Base-by-base conservation (phyloP, 352 stramenopile genomes). In the Blastocystis sp. region DNA sequence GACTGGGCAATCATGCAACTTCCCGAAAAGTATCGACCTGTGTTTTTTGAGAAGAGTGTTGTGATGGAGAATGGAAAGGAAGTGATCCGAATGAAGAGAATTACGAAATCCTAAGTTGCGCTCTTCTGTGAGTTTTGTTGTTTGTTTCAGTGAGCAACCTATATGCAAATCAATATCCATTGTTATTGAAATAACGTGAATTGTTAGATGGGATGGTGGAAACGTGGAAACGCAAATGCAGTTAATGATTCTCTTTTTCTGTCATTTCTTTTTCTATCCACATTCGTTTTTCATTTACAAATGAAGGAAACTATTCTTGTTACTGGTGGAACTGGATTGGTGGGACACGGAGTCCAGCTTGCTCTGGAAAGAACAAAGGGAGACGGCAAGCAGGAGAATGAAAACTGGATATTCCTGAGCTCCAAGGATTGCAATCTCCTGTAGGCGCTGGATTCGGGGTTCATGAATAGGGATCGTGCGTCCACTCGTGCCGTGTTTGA, bases 391-490 rank as follows among this genome's bases (percentile, higher is more conserved):
- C 75, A 84, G 84, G 84, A 88, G 16, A 86, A 89, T 18, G 92
- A 96, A 84, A 90, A 90, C 53, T 98, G 93, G 93, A 89, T 96
- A 65, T 98, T 97, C 86, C 90, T 96, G n/a, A 90, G 89, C 63
- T 93, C 88, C 49, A 94, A 95, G 87, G 95, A 98, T 87, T 95
- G 94, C 0, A 94, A 99, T 88, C 88, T 99, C 54, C 86, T 89
- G 42, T 88, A 93, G 53, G 77, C 87, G 40, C 29, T 42, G 4
- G 8, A 49, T 46, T 53, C 4, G 4, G 24, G 11, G 9, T n/a
- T 61, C 24, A 54, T 38, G 56, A 48, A 85, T 90, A 57, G 91
- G 11, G 90, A 94, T 69, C 8, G 87, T 8, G 87, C 88, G 21
- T 91, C 93, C 63, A 95, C 93, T 4, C 89, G 92, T 40, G 91